Evolutionary conservation across 176 grass and related monocot species (phyloP).

Genomic region (Neostapfia colusana): DNA sequence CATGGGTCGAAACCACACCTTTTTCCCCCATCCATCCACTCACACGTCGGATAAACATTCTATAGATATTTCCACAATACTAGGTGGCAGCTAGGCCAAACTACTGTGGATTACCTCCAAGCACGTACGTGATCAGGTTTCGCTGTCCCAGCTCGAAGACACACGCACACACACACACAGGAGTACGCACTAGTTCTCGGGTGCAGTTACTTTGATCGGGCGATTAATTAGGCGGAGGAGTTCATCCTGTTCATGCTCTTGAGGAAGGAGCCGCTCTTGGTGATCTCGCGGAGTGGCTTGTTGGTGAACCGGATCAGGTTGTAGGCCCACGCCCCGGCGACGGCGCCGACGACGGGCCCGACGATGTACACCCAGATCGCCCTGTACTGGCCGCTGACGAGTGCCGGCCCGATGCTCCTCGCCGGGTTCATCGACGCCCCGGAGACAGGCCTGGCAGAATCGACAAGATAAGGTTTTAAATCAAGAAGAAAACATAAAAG

Average conservation of each 20-base stretch:
- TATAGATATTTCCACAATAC: neutral
- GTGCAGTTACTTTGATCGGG: neutral
- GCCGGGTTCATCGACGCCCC: conserved; percentile 95
- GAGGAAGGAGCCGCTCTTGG: conserved; percentile 82
- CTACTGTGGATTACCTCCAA: neutral
- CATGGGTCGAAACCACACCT: neutral
- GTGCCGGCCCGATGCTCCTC: conserved; percentile 63
- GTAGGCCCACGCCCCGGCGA: conserved; percentile 86
- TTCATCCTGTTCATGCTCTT: conserved; percentile 64
- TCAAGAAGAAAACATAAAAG: too few relatives aligned
- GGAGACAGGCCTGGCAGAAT: conserved; percentile 51
- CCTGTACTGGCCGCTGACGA: conserved; percentile 55
- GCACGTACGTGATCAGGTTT: neutral
- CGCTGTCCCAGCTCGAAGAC: neutral
- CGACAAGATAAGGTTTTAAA: neutral
- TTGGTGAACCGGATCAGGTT: conserved; percentile 99
- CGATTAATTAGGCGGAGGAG: neutral
- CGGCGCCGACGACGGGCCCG: conserved; percentile 56
- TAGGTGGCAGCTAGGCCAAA: neutral
- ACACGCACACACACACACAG: neutral
- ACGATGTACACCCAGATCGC: conserved; percentile 88
- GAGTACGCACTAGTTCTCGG: neutral
- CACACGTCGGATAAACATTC: neutral
- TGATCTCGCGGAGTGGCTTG: conserved; percentile 91
- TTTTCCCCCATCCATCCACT: neutral